A percentile compares a stretch with the other conserved stretches of the same genome.
Conservation (phyloP, 78 protist species). For the Dictyostelium firmibasis region DNA sequence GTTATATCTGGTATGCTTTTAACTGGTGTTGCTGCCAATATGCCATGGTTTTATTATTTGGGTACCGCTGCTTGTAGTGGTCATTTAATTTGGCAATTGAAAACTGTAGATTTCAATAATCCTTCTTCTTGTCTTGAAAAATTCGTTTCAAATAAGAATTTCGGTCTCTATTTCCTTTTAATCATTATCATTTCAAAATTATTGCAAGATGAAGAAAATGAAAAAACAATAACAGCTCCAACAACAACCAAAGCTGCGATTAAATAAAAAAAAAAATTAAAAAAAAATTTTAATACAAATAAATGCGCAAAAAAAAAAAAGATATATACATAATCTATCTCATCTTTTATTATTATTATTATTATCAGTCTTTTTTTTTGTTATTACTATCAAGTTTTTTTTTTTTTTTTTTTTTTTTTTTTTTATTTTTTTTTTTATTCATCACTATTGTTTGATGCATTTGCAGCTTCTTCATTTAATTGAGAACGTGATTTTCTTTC, state of each 20-base stretch:
- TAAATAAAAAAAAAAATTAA: too few relatives aligned
- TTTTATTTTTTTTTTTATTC: background rate
- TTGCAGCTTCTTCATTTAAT: background rate
- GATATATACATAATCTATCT: background rate
- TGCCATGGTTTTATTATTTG: slow-evolving; percentile 41
- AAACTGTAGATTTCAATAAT: slow-evolving; percentile 57
- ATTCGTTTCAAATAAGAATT: slow-evolving; percentile 50
- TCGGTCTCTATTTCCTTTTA: slow-evolving; percentile 23
- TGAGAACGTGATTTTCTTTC: slow-evolving; percentile 7
- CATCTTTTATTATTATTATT: background rate
- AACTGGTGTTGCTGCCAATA: slow-evolving; percentile 38
- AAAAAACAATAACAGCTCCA: too few relatives aligned
- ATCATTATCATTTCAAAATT: slow-evolving; percentile 44
- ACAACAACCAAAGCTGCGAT: too few relatives aligned
- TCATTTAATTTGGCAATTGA: slow-evolving; percentile 87
- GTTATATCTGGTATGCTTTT: slow-evolving; percentile 41
- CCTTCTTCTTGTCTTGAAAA: slow-evolving; percentile 48
- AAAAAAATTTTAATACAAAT: background rate
- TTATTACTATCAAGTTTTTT: too few relatives aligned
- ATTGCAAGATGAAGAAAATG: background rate
- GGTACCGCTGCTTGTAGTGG: slow-evolving; percentile 21
- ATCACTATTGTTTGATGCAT: background rate
- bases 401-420: background rate
- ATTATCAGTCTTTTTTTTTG: background rate
- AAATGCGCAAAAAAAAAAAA: background rate